Base-by-base conservation (phyloP, 2,329 filamentous ascomycete genomes). In the Venturia pyrina region DNA sequence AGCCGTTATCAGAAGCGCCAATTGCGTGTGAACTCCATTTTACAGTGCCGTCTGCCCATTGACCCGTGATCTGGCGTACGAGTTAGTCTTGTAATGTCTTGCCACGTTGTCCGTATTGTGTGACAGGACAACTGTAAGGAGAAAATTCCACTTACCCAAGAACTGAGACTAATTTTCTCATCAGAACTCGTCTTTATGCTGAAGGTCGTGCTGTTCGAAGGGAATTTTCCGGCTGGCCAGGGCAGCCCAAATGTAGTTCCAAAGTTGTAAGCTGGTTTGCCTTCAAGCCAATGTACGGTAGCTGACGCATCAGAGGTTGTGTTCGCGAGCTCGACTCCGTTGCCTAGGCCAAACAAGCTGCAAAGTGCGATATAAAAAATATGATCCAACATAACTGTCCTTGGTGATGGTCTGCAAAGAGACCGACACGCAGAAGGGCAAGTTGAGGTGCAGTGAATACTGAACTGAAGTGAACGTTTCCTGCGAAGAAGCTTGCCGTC, bases 11-110 rank as follows among this genome's bases (percentile, higher is more conserved):
- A 0, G 77, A 78, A 5, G 75, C 78, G 15, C 78, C 72, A 56
- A 87, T 75, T 0, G 84, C 83, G 69, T 87, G 85, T 0, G 79
- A 84, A 2, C 82, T 85, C 85, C 85, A 87, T 70, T 86, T 87
- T 64, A 86, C 77, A 0, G 84, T 85, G 34, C 81, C 82, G 72
- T 87, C 85, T 1, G 80, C 78, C 85, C 84, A 87, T 71, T 83
- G 84, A 0, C 80, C 83, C 0, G 81, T 86, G 3, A 79, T 75
- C 84, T 8, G 64, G 68, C 34, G 43, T 64, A 43, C 48, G 66
- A 57, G 43, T 59, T 63, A n/a, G 62, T 28, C 70, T 73, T 2
- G 73, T 72, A 0, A 70, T 28, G 3, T 28, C 10, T 21, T 53
- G 11, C 6, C 17, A 17, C 1, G 10, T 11, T 24, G 48, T 13